Conservation (phyloP, 148 eudicot species). For the Amaranthus hypochondriacus region DNA sequence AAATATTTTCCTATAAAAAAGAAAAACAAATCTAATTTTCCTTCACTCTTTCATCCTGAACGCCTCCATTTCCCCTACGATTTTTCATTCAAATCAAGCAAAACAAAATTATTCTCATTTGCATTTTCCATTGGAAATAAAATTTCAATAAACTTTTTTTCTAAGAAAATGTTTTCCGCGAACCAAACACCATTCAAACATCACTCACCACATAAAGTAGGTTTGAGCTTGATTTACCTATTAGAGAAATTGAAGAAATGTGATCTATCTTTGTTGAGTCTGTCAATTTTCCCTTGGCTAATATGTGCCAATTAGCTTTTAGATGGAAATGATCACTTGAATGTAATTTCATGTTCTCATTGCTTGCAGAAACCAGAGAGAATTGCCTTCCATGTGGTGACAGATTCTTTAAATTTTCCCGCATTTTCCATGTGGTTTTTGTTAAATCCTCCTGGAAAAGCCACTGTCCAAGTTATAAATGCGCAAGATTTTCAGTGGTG, state of each 20-base stretch:
- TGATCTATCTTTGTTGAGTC: not conserved
- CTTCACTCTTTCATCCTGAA: too few species aligned
- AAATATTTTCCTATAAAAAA: too few species aligned
- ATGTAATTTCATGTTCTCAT: slow-evolving; percentile 16
- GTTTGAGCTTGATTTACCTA: not conserved
- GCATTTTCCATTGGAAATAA: too few species aligned
- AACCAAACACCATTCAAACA: not conserved
- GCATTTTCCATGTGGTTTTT: slow-evolving; percentile 95
- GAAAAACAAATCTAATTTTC: too few species aligned
- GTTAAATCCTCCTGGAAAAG: slow-evolving; percentile 69
- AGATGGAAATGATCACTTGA: not conserved
- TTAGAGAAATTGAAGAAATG: not conserved
- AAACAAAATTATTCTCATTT: too few species aligned
- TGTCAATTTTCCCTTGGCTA: not conserved
- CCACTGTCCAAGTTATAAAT: slow-evolving; percentile 69
- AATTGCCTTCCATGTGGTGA: slow-evolving; percentile 78
- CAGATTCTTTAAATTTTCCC: slow-evolving; percentile 78
- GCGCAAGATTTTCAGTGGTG: slow-evolving; percentile 52
- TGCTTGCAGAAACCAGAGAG: slow-evolving; percentile 76
- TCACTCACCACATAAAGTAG: not conserved
- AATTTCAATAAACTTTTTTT: too few species aligned
- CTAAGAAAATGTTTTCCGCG: too few species aligned
- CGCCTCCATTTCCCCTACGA: too few species aligned
- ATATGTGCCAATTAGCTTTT: not conserved
- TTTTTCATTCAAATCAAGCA: too few species aligned